These are phyloP conservation scores for Xylariaceae sp. DNA, from an alignment of 2,329 filamentous ascomycete genomes.

Conservation along the genomic window DNA sequence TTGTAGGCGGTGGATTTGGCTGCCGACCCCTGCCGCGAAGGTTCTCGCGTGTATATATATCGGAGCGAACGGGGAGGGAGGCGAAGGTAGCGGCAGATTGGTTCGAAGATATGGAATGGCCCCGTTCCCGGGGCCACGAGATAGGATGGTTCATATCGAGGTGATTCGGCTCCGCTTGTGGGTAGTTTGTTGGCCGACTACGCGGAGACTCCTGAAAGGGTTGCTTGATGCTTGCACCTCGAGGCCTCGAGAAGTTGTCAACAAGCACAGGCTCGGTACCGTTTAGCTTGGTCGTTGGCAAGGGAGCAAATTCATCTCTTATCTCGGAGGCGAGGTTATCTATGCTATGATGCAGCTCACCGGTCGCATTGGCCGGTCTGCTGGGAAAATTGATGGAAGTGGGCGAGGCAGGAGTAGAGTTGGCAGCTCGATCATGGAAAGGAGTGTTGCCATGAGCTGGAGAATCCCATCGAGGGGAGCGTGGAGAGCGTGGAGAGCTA, in stretches of 20 bases:
- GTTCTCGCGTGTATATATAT: constrained; percentile 39
- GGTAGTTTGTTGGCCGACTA: constrained; percentile 35
- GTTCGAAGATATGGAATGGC: constrained; percentile 52
- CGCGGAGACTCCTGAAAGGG: constrained; percentile 40
- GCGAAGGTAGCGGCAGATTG: constrained; percentile 50
- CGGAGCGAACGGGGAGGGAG: constrained; percentile 46
- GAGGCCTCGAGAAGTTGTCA: constrained; percentile 63
- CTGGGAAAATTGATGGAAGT: constrained; percentile 21
- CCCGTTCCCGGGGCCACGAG: constrained; percentile 49
- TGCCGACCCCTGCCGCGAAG: constrained; percentile 32
- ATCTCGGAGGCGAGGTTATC: constrained; percentile 28
- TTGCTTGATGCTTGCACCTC: constrained; percentile 56
- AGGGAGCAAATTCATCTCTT: constrained; percentile 31
- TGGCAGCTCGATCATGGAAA: constrained; percentile 30
- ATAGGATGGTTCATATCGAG: constrained; percentile 25
- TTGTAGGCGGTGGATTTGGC: constrained; percentile 26
- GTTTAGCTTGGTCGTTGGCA: constrained; percentile 32
- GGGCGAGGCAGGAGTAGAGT: constrained; percentile 29
- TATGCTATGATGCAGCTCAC: constrained; percentile 25
- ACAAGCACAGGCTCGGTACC: constrained; percentile 43
- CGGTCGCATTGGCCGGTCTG: constrained; percentile 21
- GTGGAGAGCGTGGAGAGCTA: constrained; percentile 30
- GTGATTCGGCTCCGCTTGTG: constrained; percentile 29
- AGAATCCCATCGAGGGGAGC: constrained; percentile 53
- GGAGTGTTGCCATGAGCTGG: constrained; percentile 34